A percentile compares a stretch with the other conserved stretches of the same genome.
Evolutionary conservation across 495 filamentous ascomycete genomes (phyloP).

Genomic region (Annulohypoxylon moriforme): DNA sequence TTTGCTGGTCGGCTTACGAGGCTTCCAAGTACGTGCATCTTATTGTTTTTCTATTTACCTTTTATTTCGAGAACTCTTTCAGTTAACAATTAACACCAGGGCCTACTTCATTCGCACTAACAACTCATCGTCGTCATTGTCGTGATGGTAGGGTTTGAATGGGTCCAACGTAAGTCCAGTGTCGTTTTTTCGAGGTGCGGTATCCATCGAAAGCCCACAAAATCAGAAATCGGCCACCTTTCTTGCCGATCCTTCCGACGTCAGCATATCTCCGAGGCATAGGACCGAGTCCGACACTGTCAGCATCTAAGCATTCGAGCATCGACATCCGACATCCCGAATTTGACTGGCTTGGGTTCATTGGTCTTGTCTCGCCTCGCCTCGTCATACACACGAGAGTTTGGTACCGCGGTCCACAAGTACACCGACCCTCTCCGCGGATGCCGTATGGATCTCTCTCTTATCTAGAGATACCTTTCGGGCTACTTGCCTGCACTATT

Average conservation of each 20-base stretch:
- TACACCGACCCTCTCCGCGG: conserved; percentile 18
- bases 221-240: conserved; percentile 32
- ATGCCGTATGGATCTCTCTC: conserved; percentile 10
- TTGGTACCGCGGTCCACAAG: neutral
- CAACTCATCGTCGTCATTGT: conserved; percentile 34
- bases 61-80: neutral
- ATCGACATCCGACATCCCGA: conserved; percentile 13
- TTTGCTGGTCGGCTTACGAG: conserved; percentile 88
- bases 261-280: conserved; percentile 43
- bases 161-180: conserved; percentile 11
- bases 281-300: conserved; percentile 33
- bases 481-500: conserved; percentile 14
- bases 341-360: conserved; percentile 14
- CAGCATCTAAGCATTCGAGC: neutral
- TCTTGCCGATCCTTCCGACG: conserved; percentile 38
- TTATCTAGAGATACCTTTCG: conserved; percentile 15
- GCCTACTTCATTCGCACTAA: conserved; percentile 69
- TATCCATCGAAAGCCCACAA: conserved; percentile 8
- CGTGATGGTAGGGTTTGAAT: conserved; percentile 6
- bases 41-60: neutral
- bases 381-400: conserved; percentile 10
- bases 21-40: conserved; percentile 64
- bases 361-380: conserved; percentile 19
- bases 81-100: conserved; percentile 51
- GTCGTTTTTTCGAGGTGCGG: conserved; percentile 31